phyloP scores from a whole-genome alignment of 73 alveolate species.

The Paramecium bursaria region DNA sequence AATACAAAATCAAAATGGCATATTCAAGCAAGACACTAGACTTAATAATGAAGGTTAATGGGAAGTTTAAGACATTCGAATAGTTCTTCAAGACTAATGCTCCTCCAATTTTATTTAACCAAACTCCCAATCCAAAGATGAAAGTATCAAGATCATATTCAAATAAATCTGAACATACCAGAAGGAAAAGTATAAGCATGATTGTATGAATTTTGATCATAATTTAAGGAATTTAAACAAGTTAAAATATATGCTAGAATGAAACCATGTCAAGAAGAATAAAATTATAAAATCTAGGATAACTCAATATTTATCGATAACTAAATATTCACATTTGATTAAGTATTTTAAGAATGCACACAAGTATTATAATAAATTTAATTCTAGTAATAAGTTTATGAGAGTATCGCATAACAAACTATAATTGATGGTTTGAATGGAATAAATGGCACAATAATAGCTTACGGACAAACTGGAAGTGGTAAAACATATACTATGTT shows the following conservation, averaged over 20 bases:
- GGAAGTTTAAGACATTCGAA: conserved; percentile 17
- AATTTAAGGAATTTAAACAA: conserved; percentile 19
- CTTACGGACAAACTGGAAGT: conserved; percentile 74
- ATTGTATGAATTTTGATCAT: too few species aligned
- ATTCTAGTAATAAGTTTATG: conserved; percentile 22
- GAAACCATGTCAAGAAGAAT: neutral
- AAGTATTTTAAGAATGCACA: conserved; percentile 28
- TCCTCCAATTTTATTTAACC: conserved; percentile 16
- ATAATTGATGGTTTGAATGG: conserved; percentile 38
- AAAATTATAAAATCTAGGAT: neutral
- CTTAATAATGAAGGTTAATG: conserved; percentile 36
- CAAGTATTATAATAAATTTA: neutral
- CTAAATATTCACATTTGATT: neutral
- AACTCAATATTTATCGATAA: conserved; percentile 23
- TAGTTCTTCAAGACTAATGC: conserved; percentile 26
- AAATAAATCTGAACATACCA: conserved; percentile 42
- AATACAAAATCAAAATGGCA: conserved; percentile 32
- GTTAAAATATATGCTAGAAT: conserved; percentile 52
- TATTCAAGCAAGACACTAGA: conserved; percentile 46
- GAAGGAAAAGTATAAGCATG: conserved; percentile 51
- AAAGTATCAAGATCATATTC: conserved; percentile 40
- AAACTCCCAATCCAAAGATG: conserved; percentile 3
- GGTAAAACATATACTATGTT: conserved; percentile 71
- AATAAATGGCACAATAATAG: conserved; percentile 64
- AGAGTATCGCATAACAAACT: conserved; percentile 6